Base-by-base conservation (phyloP, 805 yeast species). In the Pichia thaimueangensis region DNA sequence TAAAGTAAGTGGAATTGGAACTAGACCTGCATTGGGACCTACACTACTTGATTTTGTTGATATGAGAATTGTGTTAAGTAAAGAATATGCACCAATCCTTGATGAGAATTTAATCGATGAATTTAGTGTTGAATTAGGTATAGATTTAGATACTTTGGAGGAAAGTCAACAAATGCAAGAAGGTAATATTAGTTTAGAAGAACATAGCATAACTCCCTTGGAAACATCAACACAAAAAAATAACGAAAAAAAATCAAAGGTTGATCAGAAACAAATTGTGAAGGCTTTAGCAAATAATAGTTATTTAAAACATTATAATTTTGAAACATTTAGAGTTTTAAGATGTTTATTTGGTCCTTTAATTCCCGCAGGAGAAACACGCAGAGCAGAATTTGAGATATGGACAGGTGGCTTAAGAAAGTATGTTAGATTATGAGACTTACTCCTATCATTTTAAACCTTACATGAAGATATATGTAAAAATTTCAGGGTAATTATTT, bases 1-100 rank as follows among this genome's bases (percentile, higher is more conserved):
- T 37, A 55, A 56, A 37, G 56, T 61, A 6, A 48, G 60, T 24
- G 52, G 56, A 24, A 60, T 58, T 21, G 55, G 55, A 19, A 61
- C 65, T 1, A 59, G 73, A 1, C 82, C 86, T 3, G 73, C 79
- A 15, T 57, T 79, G 34, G 86, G 85, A 0, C 45, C 72, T 3
- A 53, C 66, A 9, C 77, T 85, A 82, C 67, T 75, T 10, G 74
- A 71, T 41, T 67, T 62, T 41, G 55, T 80, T 10, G 69, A 72
- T 42, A 68, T 71, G 30, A 62, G 86, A 35, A 62, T 81, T 13
- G 59, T 72, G 33, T 52, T 76, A 43, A 54, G 60, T 34, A 74
- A 72, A 52, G 58, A 62, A 12, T 68, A 67, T 45, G 64, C 60
- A 45, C 75, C 75, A 33, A 65, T 56, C 35, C 54, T 52, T 45